Conservation (phyloP, 257 asterid species). For the Nicotiana benthamiana region DNA sequence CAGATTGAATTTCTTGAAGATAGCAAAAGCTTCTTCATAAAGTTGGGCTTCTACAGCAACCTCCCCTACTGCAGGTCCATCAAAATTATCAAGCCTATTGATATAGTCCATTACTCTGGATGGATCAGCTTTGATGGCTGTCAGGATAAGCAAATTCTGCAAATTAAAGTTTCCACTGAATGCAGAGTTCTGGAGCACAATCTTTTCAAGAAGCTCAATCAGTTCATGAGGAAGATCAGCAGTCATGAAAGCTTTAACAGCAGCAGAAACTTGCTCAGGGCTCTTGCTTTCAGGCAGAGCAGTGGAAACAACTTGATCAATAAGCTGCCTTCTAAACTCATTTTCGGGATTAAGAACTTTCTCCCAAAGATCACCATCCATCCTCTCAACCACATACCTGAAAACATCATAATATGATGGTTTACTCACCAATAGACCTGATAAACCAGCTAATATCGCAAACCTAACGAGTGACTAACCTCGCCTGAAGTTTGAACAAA, state of each 20-base stretch:
- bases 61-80: slow-evolving; percentile 99
- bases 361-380: slow-evolving; percentile 98
- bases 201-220: slow-evolving; percentile 97
- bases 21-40: slow-evolving; percentile 92
- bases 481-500: slow-evolving; percentile 92
- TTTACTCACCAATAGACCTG: background rate
- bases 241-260: slow-evolving; percentile 98
- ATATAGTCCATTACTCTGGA: slow-evolving; percentile 97
- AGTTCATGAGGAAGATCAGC: slow-evolving; percentile 99
- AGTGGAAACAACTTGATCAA: slow-evolving; percentile 99
- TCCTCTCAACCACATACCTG: slow-evolving; percentile 96
- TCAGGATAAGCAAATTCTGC: slow-evolving; percentile 85
- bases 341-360: slow-evolving; percentile 93
- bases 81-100: slow-evolving; percentile 96
- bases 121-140: slow-evolving; percentile 97
- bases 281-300: slow-evolving; percentile 99
- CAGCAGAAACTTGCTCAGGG: slow-evolving; percentile 99
- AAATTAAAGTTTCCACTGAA: slow-evolving; percentile 97
- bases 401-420: slow-evolving; percentile 7
- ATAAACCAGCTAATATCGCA: background rate
- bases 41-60: slow-evolving; percentile 94
- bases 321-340: slow-evolving; percentile 92
- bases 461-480: slow-evolving; percentile 42
- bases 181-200: slow-evolving; percentile 94
- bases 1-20: slow-evolving; percentile 95